phyloP scores from a whole-genome alignment of 768 basidiomycete genomes.

The Imleria badia region DNA sequence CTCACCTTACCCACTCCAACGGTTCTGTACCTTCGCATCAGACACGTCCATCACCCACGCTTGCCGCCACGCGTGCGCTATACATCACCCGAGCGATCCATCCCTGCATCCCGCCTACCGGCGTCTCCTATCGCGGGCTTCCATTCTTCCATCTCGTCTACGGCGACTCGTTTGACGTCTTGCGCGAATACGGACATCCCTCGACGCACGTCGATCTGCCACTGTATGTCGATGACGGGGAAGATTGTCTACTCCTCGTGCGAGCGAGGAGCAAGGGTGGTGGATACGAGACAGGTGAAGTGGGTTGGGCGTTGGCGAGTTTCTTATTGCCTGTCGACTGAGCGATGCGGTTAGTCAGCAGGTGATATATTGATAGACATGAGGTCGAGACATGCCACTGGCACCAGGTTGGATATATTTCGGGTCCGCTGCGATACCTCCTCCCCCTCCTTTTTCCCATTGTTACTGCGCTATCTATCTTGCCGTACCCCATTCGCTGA shows the following conservation, averaged over 20 bases:
- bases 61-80: constrained; percentile 42
- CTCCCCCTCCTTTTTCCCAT: background rate
- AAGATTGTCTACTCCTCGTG: constrained; percentile 76
- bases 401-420: constrained; percentile 5
- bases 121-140: constrained; percentile 67
- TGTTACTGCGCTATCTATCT: constrained; percentile 16
- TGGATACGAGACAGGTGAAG: constrained; percentile 38
- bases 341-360: constrained; percentile 6
- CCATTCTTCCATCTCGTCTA: constrained; percentile 74
- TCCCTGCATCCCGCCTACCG: constrained; percentile 60
- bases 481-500: background rate
- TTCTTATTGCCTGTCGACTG: constrained; percentile 64
- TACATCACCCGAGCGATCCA: constrained; percentile 72
- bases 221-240: constrained; percentile 72
- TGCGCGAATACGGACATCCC: constrained; percentile 79
- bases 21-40: constrained; percentile 15
- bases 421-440: constrained; percentile 16
- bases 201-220: constrained; percentile 71
- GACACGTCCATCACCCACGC: constrained; percentile 24
- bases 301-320: constrained; percentile 84
- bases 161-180: constrained; percentile 62
- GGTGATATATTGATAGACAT: constrained; percentile 4
- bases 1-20: constrained; percentile 16
- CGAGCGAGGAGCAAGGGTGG: constrained; percentile 40
- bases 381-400: constrained; percentile 2